Percentiles rank a stretch among this genome's conserved stretches.
phyloP scores from a whole-genome alignment of 345 rosid genomes.

The Crucihimalaya himalaica region DNA sequence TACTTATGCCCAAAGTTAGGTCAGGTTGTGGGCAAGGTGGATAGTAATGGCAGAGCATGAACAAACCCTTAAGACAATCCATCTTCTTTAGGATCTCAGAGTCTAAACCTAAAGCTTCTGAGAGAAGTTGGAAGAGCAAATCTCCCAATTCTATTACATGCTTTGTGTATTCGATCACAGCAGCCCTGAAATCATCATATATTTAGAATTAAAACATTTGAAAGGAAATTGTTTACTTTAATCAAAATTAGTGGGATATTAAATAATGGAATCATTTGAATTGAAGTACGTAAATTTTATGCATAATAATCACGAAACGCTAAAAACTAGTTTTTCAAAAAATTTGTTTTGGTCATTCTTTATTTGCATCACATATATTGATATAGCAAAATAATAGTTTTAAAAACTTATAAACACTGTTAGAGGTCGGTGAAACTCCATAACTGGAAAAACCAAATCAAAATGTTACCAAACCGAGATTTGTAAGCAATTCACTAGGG shows the following conservation, averaged over 20 bases:
- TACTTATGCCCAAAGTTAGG: constrained; percentile 33
- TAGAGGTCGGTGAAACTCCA: no score
- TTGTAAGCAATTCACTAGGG: no score
- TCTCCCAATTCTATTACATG: constrained; percentile 29
- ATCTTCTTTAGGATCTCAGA: constrained; percentile 28
- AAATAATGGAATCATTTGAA: neutral
- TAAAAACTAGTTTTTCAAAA: no score
- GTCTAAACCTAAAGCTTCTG: constrained; percentile 43
- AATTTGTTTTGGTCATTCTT: no score
- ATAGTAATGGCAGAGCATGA: constrained; percentile 39
- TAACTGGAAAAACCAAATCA: no score
- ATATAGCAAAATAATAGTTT: no score
- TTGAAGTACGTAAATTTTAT: neutral
- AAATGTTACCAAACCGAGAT: no score
- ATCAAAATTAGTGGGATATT: neutral
- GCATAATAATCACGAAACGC: neutral
- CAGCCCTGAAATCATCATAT: constrained; percentile 6
- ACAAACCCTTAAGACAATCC: constrained; percentile 29
- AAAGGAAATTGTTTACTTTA: neutral
- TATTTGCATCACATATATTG: no score
- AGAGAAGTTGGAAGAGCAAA: constrained; percentile 32
- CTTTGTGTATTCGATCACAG: constrained; percentile 35
- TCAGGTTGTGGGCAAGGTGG: constrained; percentile 49
- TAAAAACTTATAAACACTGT: no score
- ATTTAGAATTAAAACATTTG: neutral